Percentiles rank a stretch among this genome's conserved stretches.
phyloP scores from a whole-genome alignment of 495 filamentous ascomycete species.

The Mycothermus thermophilus region DNA sequence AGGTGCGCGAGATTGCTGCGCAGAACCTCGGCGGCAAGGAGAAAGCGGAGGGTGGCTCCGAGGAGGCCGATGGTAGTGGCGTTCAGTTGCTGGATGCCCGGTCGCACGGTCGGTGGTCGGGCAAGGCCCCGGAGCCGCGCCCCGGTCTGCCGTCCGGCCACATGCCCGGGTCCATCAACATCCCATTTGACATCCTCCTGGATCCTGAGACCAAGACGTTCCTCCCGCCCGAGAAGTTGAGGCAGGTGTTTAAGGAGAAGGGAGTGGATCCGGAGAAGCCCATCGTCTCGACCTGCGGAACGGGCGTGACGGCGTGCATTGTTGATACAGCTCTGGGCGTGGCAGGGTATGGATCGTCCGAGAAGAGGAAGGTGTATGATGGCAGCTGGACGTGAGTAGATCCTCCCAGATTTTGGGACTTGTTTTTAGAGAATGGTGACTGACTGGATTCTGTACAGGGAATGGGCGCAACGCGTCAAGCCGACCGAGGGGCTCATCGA shows the following conservation, averaged over 20 bases:
- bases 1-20: conserved; percentile 61
- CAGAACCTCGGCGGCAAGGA: conserved; percentile 72
- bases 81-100: conserved; percentile 87
- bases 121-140: conserved; percentile 75
- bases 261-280: conserved; percentile 69
- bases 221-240: conserved; percentile 55
- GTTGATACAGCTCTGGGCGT: conserved; percentile 76
- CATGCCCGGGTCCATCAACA: conserved; percentile 72
- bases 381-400: conserved; percentile 96
- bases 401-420: not conserved
- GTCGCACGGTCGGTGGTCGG: conserved; percentile 63
- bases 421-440: conserved; percentile 5
- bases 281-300: conserved; percentile 83
- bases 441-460: not conserved
- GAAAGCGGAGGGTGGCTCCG: conserved; percentile 57
- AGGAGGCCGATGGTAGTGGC: too few relatives aligned
- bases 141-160: conserved; percentile 80
- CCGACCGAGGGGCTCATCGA: conserved; percentile 29
- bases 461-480: conserved; percentile 33
- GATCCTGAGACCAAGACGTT: conserved; percentile 72
- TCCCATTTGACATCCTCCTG: conserved; percentile 68
- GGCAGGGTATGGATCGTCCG: conserved; percentile 56
- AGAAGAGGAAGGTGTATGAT: conserved; percentile 72
- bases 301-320: conserved; percentile 86
- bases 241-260: conserved; percentile 59